A percentile compares a stretch with the other conserved stretches of the same genome.
Evolutionary conservation across 2,329 filamentous ascomycete genomes (phyloP).

Genomic region (Colletotrichum graminicola): DNA sequence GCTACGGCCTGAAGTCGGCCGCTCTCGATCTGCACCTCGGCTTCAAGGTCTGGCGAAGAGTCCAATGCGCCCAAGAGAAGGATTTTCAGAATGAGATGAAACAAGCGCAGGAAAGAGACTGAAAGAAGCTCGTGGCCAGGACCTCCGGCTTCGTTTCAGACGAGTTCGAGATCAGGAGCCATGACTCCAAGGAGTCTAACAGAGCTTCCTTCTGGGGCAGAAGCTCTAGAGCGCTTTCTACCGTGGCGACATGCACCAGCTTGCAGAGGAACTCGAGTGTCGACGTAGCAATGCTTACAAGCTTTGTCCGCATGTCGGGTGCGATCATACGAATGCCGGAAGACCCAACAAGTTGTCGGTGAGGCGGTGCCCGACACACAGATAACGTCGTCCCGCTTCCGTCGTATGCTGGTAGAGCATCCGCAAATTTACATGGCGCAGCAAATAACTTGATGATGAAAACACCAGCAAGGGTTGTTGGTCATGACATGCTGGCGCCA

Average conservation of each 20-base stretch:
- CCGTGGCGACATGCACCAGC: slow-evolving; percentile 46
- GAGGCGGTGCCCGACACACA: slow-evolving; percentile 43
- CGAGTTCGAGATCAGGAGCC: slow-evolving; percentile 50
- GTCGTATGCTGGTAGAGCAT: slow-evolving; percentile 45
- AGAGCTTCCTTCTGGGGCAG: slow-evolving; percentile 49
- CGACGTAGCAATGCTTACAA: slow-evolving; percentile 50
- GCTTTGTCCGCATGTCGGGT: slow-evolving; percentile 53
- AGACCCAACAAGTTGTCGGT: slow-evolving; percentile 44
- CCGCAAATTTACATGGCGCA: slow-evolving; percentile 56
- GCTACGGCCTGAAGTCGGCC: slow-evolving; percentile 49
- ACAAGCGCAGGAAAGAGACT: slow-evolving; percentile 52
- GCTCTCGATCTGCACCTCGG: slow-evolving; percentile 49
- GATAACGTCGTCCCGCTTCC: slow-evolving; percentile 40
- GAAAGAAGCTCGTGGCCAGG: slow-evolving; percentile 47
- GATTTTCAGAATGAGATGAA: slow-evolving; percentile 51
- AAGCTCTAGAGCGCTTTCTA: slow-evolving; percentile 45
- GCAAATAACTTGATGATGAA: slow-evolving; percentile 58
- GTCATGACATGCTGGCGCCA: slow-evolving; percentile 50
- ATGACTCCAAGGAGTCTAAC: slow-evolving; percentile 50
- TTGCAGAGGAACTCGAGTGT: slow-evolving; percentile 51
- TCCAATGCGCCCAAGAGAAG: slow-evolving; percentile 52
- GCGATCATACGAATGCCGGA: slow-evolving; percentile 49
- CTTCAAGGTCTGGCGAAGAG: slow-evolving; percentile 46
- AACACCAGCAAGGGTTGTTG: slow-evolving; percentile 54
- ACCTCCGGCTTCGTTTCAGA: slow-evolving; percentile 42